These are phyloP conservation scores for Thraustochytrium sp. DNA, from an alignment of 352 stramenopile genomes.

Conservation along the genomic window DNA sequence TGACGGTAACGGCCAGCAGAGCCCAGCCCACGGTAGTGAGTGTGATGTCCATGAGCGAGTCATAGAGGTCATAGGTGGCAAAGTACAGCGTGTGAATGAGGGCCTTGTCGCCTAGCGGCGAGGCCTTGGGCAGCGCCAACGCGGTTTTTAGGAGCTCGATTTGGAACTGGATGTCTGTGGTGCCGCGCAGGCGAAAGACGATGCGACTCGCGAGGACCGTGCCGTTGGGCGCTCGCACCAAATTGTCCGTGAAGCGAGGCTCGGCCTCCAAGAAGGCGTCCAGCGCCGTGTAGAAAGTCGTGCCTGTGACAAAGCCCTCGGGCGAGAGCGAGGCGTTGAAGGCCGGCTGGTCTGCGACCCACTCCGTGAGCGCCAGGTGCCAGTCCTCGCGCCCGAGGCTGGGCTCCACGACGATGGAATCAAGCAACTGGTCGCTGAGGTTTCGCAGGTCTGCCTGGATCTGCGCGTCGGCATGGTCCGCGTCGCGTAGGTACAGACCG, in stretches of 20 bases:
- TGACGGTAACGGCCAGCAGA: slow-evolving; percentile 43
- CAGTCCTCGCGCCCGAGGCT: slow-evolving; percentile 16
- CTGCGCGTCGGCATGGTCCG: background rate
- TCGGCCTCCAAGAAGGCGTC: background rate
- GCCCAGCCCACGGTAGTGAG: slow-evolving; percentile 36
- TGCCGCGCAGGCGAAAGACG: background rate
- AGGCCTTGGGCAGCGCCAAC: background rate
- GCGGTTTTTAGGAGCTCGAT: background rate
- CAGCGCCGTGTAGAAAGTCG: background rate
- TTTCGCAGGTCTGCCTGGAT: background rate
- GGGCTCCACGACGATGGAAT: background rate
- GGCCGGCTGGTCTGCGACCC: background rate
- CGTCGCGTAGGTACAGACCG: background rate
- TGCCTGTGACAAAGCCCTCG: background rate
- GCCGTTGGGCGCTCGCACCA: background rate
- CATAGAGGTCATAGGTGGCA: slow-evolving; percentile 13
- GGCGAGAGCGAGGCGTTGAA: background rate
- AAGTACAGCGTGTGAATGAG: background rate
- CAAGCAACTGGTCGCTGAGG: background rate
- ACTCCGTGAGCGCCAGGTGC: background rate
- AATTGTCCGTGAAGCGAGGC: background rate
- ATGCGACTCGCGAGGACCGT: background rate
- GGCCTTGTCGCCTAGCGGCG: background rate
- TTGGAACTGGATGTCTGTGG: background rate
- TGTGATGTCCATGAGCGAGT: slow-evolving; percentile 44